Evolutionary conservation across 208 protist species (phyloP).

Genomic region (Trypanosoma avium): DNA sequence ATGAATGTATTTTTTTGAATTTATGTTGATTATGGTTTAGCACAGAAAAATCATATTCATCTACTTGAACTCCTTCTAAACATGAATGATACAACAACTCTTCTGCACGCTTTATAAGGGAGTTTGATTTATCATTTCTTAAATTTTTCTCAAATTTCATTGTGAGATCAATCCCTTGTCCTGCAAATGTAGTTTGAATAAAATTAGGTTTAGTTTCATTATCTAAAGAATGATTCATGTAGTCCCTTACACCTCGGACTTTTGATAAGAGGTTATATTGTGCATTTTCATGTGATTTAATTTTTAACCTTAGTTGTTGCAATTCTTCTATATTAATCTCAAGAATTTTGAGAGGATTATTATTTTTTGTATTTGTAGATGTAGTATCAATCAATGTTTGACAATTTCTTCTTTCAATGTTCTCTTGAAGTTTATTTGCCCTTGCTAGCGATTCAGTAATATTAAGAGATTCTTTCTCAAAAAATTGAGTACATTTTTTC

Average conservation of each 20-base stretch:
- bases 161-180: no score
- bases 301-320: background rate
- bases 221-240: background rate
- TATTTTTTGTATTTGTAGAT: background rate
- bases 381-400: background rate
- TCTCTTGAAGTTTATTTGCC: background rate
- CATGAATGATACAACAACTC: background rate
- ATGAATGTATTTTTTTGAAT: no score
- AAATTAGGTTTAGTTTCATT: background rate
- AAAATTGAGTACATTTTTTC: background rate
- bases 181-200: background rate
- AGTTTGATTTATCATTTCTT: background rate
- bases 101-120: background rate
- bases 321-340: background rate
- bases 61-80: background rate
- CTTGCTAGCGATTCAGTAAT: background rate
- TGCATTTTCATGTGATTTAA: slow-evolving; percentile 3
- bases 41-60: background rate
- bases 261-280: slow-evolving; percentile 1
- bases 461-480: slow-evolving; percentile 1
- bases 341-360: background rate
- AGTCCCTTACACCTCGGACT: background rate
- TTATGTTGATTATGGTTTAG: no score
- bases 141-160: background rate
- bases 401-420: background rate